These are phyloP conservation scores for Ganoderma boninense DNA, from an alignment of 1,284 basidiomycete genomes.

Conservation along the genomic window DNA sequence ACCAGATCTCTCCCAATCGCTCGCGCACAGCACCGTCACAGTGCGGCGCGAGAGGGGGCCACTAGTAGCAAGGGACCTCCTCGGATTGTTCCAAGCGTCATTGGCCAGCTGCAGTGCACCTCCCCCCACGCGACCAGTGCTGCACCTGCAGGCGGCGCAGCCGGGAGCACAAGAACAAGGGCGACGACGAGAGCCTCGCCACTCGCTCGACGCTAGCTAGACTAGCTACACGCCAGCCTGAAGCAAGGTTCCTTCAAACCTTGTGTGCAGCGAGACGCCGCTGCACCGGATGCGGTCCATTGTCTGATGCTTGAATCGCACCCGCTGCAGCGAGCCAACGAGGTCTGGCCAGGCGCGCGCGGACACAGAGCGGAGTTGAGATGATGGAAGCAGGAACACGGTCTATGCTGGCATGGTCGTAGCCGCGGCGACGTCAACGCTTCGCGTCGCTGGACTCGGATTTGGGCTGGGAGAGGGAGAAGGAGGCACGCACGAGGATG, in stretches of 20 bases:
- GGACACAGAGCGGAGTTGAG: conserved; percentile 10
- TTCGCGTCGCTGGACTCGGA: conserved; percentile 1
- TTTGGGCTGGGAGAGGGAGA: neutral
- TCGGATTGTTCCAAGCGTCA: neutral
- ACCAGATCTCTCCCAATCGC: neutral
- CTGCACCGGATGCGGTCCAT: conserved; percentile 8
- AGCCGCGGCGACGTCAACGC: conserved; percentile 1
- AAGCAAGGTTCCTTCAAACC: conserved; percentile 7
- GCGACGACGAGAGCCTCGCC: neutral
- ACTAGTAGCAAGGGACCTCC: neutral
- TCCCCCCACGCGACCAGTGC: neutral
- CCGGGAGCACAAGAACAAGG: neutral
- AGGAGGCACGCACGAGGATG: neutral
- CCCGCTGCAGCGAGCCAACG: neutral
- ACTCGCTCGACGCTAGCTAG: neutral
- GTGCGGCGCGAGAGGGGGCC: conserved; percentile 1
- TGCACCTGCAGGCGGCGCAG: neutral
- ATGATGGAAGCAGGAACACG: conserved; percentile 5
- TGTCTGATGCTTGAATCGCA: neutral
- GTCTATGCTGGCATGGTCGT: neutral
- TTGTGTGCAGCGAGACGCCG: neutral
- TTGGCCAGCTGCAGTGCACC: neutral
- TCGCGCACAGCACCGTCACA: conserved; percentile 1
- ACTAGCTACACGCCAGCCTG: neutral
- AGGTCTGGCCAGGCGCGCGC: neutral